Conservation (phyloP, 1,284 basidiomycete genomes). For the Boletellus sp. region DNA sequence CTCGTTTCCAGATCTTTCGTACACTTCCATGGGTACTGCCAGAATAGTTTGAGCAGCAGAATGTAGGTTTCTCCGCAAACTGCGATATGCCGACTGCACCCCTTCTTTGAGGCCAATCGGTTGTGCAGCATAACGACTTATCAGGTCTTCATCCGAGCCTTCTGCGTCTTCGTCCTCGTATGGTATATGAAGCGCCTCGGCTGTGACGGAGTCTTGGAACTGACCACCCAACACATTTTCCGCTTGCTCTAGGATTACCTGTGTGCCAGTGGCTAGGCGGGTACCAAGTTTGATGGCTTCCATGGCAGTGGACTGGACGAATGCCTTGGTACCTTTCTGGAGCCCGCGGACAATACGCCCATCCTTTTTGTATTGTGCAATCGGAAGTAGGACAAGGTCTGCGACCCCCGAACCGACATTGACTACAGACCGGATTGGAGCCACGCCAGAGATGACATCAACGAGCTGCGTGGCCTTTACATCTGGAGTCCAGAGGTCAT, state of each 20-base stretch:
- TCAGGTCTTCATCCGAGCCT: conserved; percentile 47
- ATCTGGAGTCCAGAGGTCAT: conserved; percentile 98
- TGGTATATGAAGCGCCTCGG: conserved; percentile 58
- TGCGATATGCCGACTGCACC: conserved; percentile 86
- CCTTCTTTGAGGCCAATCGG: conserved; percentile 83
- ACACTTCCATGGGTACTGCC: conserved; percentile 98
- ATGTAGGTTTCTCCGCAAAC: conserved; percentile 79
- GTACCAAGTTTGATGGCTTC: conserved; percentile 97
- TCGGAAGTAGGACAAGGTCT: conserved; percentile 91
- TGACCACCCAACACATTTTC: conserved; percentile 88
- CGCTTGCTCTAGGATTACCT: conserved; percentile 93
- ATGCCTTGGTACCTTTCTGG: conserved; percentile 91
- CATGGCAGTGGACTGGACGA: conserved; percentile 89
- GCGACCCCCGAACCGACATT: conserved; percentile 97
- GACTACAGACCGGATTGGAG: conserved; percentile 92
- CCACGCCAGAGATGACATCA: conserved; percentile 95
- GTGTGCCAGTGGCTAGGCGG: conserved; percentile 91
- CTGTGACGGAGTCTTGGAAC: conserved; percentile 60
- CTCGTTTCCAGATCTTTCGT: conserved; percentile 87
- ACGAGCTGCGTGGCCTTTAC: conserved; percentile 98
- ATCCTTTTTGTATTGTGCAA: conserved; percentile 97
- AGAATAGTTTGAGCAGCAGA: conserved; percentile 97
- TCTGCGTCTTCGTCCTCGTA: conserved; percentile 37
- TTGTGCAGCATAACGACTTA: conserved; percentile 90
- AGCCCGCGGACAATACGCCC: conserved; percentile 89